These are phyloP conservation scores for Tulasnella sp. DNA, from an alignment of 768 basidiomycete species.

Conservation along the genomic window DNA sequence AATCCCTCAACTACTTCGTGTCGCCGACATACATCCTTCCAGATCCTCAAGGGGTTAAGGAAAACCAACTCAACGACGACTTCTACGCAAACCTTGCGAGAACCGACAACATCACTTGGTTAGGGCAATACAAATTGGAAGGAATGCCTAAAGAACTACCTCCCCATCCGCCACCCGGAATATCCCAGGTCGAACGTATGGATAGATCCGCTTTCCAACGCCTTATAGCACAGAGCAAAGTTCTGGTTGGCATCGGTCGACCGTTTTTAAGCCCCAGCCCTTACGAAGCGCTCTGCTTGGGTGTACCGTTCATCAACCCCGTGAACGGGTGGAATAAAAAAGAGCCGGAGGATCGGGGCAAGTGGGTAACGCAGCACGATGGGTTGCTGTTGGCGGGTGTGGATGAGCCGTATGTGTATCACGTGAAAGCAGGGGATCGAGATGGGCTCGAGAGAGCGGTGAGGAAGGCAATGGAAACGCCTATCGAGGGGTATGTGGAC, in stretches of 20 bases:
- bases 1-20: conserved; percentile 16
- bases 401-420: conserved; percentile 33
- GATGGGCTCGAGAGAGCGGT: conserved; percentile 27
- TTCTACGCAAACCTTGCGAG: neutral
- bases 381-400: conserved; percentile 27
- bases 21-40: neutral
- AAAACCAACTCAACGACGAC: neutral
- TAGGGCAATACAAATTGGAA: neutral
- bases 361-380: conserved; percentile 34
- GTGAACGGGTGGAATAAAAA: conserved; percentile 31
- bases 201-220: neutral
- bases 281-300: conserved; percentile 30
- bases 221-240: neutral
- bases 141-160: neutral
- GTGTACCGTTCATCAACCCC: conserved; percentile 36
- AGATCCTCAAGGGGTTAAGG: neutral
- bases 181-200: neutral
- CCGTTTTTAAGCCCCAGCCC: conserved; percentile 29
- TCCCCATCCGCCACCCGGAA: neutral
- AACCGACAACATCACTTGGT: neutral
- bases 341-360: conserved; percentile 31
- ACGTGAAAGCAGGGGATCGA: conserved; percentile 31
- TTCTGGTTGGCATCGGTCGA: conserved; percentile 26
- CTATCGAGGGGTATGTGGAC: conserved; percentile 21
- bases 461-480: conserved; percentile 28